phyloP scores from a whole-genome alignment of 345 rosid species.

The Eutrema yunnanense region DNA sequence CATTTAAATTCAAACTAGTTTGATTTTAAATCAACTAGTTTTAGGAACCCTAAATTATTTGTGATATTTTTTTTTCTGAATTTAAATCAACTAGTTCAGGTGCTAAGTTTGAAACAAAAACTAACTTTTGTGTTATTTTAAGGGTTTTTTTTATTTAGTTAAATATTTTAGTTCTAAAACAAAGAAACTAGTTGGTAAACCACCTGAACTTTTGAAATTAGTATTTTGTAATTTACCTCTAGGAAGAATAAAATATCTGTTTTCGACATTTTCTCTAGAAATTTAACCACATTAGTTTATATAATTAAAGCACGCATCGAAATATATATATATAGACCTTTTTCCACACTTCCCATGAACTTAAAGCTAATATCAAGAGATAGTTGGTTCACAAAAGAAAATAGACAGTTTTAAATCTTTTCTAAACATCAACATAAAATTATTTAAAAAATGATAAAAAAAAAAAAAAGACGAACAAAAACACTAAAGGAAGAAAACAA shows the following conservation, averaged over 20 bases:
- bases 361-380: background rate
- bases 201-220: background rate
- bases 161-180: background rate
- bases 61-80: no score
- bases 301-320: background rate
- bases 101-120: no score
- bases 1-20: no score
- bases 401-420: background rate
- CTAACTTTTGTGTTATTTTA: no score
- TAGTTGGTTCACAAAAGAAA: background rate
- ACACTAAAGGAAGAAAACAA: background rate
- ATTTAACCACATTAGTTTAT: background rate
- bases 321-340: background rate
- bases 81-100: no score
- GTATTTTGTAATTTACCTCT: background rate
- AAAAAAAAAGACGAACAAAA: background rate
- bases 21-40: no score
- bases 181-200: background rate
- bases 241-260: background rate
- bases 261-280: background rate
- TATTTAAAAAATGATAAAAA: background rate
- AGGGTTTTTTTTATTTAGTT: no score
- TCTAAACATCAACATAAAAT: constrained; percentile 5
- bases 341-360: background rate
- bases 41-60: no score